Conservation (phyloP, 176 grass and related monocot genomes). For the Carex scoparia region DNA sequence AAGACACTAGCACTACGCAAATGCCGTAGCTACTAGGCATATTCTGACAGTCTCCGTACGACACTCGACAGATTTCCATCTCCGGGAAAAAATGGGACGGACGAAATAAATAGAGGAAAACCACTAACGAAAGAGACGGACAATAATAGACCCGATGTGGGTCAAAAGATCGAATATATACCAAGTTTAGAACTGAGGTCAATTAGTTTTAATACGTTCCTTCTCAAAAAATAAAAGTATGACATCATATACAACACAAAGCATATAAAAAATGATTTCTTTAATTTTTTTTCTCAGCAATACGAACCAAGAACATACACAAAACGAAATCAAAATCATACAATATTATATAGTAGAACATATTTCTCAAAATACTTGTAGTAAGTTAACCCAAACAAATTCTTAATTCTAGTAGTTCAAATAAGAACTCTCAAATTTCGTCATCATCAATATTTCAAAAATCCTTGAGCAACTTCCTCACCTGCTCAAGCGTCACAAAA, state of each 20-base stretch:
- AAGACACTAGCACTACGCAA: too few species aligned
- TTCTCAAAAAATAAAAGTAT: not conserved
- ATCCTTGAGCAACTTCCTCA: conserved; percentile 48
- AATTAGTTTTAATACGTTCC: not conserved
- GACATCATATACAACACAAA: not conserved
- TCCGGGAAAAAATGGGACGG: too few species aligned
- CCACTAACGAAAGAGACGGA: too few species aligned
- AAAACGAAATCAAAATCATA: not conserved
- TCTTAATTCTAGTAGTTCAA: not conserved
- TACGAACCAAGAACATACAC: not conserved
- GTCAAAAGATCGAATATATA: too few species aligned
- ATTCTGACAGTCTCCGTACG: too few species aligned
- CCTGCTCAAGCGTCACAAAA: conserved; percentile 56
- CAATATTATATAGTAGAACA: not conserved
- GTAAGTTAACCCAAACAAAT: too few species aligned
- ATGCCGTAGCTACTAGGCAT: too few species aligned
- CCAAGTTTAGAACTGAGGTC: too few species aligned
- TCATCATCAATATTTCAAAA: conserved; percentile 26
- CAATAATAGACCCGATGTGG: too few species aligned
- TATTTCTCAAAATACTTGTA: too few species aligned
- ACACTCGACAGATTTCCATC: too few species aligned
- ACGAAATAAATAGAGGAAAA: too few species aligned
- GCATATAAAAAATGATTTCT: not conserved
- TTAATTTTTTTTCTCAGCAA: not conserved
- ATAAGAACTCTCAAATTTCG: not conserved